A percentile compares a stretch with the other conserved stretches of the same genome.
Evolutionary conservation across 2,329 filamentous ascomycete genomes (phyloP).

Genomic region (Knoxdaviesia capensis): DNA sequence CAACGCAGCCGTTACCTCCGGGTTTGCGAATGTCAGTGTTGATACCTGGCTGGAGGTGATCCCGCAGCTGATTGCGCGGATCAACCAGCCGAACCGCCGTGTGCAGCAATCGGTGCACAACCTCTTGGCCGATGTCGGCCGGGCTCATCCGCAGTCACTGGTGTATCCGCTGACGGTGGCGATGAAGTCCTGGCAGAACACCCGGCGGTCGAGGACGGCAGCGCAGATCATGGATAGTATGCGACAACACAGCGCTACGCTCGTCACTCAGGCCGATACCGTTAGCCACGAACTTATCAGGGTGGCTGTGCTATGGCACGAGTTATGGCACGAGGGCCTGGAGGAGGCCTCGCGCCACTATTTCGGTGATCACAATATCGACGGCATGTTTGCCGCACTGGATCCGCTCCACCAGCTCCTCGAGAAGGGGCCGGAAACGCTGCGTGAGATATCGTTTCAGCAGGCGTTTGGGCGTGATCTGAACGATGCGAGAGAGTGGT

Average conservation of each 20-base stretch:
- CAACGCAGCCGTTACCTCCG: conserved; percentile 71
- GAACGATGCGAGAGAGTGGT: conserved; percentile 90
- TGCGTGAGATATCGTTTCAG: conserved; percentile 90
- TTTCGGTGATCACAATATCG: conserved; percentile 93
- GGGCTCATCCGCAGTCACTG: conserved; percentile 83
- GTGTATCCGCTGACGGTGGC: conserved; percentile 95
- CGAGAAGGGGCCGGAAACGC: conserved; percentile 75
- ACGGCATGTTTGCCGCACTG: conserved; percentile 88
- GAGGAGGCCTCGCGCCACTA: conserved; percentile 93
- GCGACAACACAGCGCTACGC: conserved; percentile 76
- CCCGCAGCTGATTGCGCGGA: conserved; percentile 87
- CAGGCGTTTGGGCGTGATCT: conserved; percentile 94
- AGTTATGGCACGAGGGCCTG: conserved; percentile 94
- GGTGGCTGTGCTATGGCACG: conserved; percentile 94
- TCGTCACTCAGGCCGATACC: conserved; percentile 87
- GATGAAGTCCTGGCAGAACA: conserved; percentile 79
- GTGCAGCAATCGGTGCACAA: conserved; percentile 86
- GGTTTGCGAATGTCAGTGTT: conserved; percentile 78
- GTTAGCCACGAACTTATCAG: conserved; percentile 94
- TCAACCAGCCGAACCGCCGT: conserved; percentile 82
- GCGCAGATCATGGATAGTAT: conserved; percentile 94
- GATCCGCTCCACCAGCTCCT: conserved; percentile 82
- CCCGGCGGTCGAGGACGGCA: conserved; percentile 69
- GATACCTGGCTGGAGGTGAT: conserved; percentile 99
- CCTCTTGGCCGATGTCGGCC: conserved; percentile 76